Evolutionary conservation across 2,329 filamentous ascomycete genomes (phyloP).

Genomic region (Penicillium concentricum): DNA sequence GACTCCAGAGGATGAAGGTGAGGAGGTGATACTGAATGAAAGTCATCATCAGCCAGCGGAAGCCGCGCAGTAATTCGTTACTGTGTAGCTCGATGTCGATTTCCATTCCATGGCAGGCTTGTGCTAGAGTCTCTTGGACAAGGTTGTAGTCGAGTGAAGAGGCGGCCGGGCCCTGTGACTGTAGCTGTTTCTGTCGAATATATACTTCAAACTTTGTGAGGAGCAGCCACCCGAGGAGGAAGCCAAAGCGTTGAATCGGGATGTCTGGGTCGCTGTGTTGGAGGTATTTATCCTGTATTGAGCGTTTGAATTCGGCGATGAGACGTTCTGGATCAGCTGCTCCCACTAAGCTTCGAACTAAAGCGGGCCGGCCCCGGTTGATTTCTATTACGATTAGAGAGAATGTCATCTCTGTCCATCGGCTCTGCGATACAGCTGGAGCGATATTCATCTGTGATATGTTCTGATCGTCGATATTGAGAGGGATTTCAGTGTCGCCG

Average conservation of each 20-base stretch:
- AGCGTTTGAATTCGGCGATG: slow-evolving; percentile 45
- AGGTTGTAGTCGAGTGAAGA: slow-evolving; percentile 19
- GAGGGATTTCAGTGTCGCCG: slow-evolving; percentile 40
- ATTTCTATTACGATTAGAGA: slow-evolving; percentile 55
- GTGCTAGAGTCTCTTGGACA: slow-evolving; percentile 34
- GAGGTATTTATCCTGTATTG: slow-evolving; percentile 51
- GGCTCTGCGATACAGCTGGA: slow-evolving; percentile 48
- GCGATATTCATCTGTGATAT: slow-evolving; percentile 51
- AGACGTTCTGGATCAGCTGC: slow-evolving; percentile 31
- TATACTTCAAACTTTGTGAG: slow-evolving; percentile 39
- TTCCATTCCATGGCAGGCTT: slow-evolving; percentile 39
- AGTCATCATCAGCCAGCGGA: slow-evolving; percentile 40
- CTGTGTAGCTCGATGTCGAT: slow-evolving; percentile 27
- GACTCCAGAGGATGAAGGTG: slow-evolving; percentile 47
- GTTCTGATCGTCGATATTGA: slow-evolving; percentile 56
- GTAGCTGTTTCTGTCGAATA: slow-evolving; percentile 27
- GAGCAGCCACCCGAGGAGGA: slow-evolving; percentile 30
- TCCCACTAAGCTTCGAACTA: background rate
- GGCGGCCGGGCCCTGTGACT: slow-evolving; percentile 10
- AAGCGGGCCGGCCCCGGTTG: slow-evolving; percentile 38
- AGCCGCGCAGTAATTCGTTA: slow-evolving; percentile 42
- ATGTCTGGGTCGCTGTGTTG: slow-evolving; percentile 54
- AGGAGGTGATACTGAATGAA: slow-evolving; percentile 48
- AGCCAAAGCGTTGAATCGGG: slow-evolving; percentile 42
- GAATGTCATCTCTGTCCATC: slow-evolving; percentile 61